Evolutionary conservation across 2,329 filamentous ascomycete species (phyloP).

Genomic region (Fusarium beomiforme): DNA sequence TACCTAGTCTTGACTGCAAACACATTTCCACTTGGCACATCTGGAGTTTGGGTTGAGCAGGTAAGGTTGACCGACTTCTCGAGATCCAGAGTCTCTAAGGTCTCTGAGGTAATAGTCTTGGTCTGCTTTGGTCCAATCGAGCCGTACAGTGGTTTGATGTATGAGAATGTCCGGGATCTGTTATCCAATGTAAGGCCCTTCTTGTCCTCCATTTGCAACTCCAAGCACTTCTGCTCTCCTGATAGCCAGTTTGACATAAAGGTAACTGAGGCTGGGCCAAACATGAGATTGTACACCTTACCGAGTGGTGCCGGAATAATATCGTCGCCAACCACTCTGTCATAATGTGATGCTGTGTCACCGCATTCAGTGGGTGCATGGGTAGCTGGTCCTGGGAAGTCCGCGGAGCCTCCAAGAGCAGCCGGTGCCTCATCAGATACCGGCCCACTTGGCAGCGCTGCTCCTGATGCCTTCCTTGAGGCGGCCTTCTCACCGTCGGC

Average conservation of each 20-base stretch:
- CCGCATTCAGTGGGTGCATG: conserved; percentile 88
- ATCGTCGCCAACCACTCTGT: conserved; percentile 87
- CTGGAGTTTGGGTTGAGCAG: conserved; percentile 87
- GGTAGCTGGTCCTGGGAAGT: conserved; percentile 85
- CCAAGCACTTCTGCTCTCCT: conserved; percentile 86
- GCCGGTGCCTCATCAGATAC: conserved; percentile 59
- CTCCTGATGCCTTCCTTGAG: conserved; percentile 77
- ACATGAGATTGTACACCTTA: conserved; percentile 89
- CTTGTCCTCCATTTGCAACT: conserved; percentile 88
- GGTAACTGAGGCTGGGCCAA: conserved; percentile 79
- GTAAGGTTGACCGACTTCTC: conserved; percentile 88
- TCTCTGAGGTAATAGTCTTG: conserved; percentile 90
- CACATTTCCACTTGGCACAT: conserved; percentile 92
- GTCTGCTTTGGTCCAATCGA: conserved; percentile 93
- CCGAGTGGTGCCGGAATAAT: conserved; percentile 87
- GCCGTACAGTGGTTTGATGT: conserved; percentile 88
- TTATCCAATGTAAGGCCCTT: conserved; percentile 80
- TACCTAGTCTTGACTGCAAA: conserved; percentile 95
- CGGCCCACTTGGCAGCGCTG: conserved; percentile 54
- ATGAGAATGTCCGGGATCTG: conserved; percentile 79
- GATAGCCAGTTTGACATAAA: conserved; percentile 91
- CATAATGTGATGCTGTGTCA: conserved; percentile 82
- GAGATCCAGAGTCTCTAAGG: conserved; percentile 83
- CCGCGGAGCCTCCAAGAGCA: conserved; percentile 57
- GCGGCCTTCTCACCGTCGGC: conserved; percentile 70